These are phyloP conservation scores for Sporothrix globosa DNA, from an alignment of 2,329 filamentous ascomycete genomes.

Conservation along the genomic window DNA sequence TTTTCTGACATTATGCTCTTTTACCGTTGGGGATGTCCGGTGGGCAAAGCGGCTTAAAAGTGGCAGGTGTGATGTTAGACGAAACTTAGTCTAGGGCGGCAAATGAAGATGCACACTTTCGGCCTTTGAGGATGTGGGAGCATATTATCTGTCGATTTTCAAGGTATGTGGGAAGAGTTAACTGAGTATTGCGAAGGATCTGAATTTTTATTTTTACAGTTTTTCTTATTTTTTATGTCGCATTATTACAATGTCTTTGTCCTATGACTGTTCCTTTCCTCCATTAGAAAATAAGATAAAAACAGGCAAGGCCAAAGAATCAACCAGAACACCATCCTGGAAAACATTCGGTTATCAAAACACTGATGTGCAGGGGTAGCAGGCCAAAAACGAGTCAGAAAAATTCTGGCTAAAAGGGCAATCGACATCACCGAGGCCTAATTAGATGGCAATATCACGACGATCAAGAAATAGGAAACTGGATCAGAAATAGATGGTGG, in stretches of 20 bases:
- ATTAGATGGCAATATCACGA: conserved; percentile 25
- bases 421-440: conserved; percentile 15
- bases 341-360: not conserved
- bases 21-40: conserved; percentile 30
- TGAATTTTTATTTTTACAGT: too few relatives aligned
- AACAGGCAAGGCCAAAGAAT: too few relatives aligned
- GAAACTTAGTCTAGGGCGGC: not conserved
- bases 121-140: not conserved
- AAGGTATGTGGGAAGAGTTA: too few relatives aligned
- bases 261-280: not conserved
- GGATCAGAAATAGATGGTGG: not conserved
- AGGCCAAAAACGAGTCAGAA: not conserved
- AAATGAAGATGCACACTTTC: conserved; percentile 27
- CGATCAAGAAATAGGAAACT: conserved; percentile 2
- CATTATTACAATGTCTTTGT: too few relatives aligned
- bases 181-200: too few relatives aligned
- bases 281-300: too few relatives aligned
- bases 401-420: conserved; percentile 6
- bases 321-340: not conserved
- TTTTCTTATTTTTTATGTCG: too few relatives aligned
- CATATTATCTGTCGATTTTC: not conserved
- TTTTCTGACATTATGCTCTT: not conserved
- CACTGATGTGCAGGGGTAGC: not conserved
- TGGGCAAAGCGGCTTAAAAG: conserved; percentile 18
- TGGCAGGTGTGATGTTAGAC: not conserved